Evolutionary conservation across 2,329 filamentous ascomycete species (phyloP), one percentile per base, ranked within the genome.

Genomic region (Cytospora paraplurivora): DNA sequence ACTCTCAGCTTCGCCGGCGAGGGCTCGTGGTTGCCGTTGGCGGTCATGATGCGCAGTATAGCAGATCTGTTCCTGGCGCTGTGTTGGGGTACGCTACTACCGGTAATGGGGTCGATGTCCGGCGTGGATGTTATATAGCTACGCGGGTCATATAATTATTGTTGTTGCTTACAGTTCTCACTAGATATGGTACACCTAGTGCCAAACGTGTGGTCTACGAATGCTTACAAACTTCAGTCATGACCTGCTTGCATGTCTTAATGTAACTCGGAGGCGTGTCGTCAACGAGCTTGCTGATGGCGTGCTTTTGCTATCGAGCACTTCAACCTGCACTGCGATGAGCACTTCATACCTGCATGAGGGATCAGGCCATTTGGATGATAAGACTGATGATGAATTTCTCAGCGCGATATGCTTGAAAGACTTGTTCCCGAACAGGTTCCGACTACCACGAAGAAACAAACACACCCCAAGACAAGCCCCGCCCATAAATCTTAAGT

Each of bases 281-380:
- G 64, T 66, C 64, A 66, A 53, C 19, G n/a, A 35, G 44, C 33
- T 44, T 53, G 41, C 44, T 55, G 50, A 66, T 66, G 47, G 64
- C 64, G 64, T 66, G 64, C 64, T 66, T 53, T 27, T 13, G 54
- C 54, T 62, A 56, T 55, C 62, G 50, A 61, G 54, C 64, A 62
- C 57, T 54, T 65, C 63, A 63, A 56, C 37, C 56, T 65, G 63
- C 63, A 59, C 27, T 21, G 27, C 37, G 12, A 63, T 65, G 63
- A 60, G 60, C 49, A 66, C 32, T 61, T 32, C 52, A 41, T 52
- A 35, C 27, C 32, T 21, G 38, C 50, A 35, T 55, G 49, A 34
- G 17, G 50, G 19, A 62, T 63, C 62, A 44, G 54, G 11, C 62
- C 52, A 61, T 56, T 11, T 8, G 19, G 5, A 44, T 34, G 56